Conservation (phyloP, 805 yeast genomes). For the Yueomyces sinensis region DNA sequence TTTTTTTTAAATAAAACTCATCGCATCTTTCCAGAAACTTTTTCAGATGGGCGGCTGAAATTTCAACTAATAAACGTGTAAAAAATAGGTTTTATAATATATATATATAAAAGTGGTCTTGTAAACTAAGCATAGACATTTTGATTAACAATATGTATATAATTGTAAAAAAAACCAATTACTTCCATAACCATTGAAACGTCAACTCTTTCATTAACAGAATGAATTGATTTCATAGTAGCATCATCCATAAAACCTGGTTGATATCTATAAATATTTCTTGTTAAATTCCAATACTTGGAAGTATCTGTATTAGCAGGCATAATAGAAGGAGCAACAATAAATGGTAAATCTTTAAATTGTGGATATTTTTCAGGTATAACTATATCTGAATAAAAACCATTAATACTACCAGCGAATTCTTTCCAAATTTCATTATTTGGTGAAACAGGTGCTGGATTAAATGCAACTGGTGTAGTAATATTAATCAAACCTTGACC, state of each 20-base stretch:
- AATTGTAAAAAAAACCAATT: constrained; percentile 12
- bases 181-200: constrained; percentile 13
- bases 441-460: constrained; percentile 31
- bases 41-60: no score
- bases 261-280: constrained; percentile 38
- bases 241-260: constrained; percentile 18
- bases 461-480: constrained; percentile 12
- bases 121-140: not conserved
- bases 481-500: constrained; percentile 23
- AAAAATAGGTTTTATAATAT: no score
- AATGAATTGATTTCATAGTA: constrained; percentile 11
- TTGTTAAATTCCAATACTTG: constrained; percentile 42
- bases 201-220: constrained; percentile 13
- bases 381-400: constrained; percentile 39
- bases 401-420: constrained; percentile 41
- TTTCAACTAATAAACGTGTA: no score
- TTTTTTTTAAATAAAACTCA: no score
- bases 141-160: constrained; percentile 6
- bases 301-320: constrained; percentile 54
- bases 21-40: no score
- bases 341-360: constrained; percentile 9
- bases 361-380: constrained; percentile 7
- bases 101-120: no score
- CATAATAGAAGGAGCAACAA: constrained; percentile 36
- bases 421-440: constrained; percentile 25